These are phyloP conservation scores for Leccinum variicolor DNA, from an alignment of 768 basidiomycete genomes.

Conservation along the genomic window DNA sequence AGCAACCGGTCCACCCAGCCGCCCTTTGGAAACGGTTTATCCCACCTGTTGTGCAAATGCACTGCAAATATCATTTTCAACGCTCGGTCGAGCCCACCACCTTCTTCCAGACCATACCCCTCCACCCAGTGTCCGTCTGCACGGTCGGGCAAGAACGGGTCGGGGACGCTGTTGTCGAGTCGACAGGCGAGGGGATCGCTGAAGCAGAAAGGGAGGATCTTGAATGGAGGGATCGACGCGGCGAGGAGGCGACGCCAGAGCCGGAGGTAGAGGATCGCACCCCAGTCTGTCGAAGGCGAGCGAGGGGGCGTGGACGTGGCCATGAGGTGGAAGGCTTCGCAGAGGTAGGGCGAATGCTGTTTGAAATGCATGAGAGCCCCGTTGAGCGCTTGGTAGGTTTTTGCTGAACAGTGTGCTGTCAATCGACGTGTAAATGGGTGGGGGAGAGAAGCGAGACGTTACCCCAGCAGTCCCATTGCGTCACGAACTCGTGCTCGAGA, in stretches of 20 bases:
- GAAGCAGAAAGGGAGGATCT: constrained; percentile 93
- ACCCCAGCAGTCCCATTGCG: constrained; percentile 99
- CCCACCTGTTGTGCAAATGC: constrained; percentile 96
- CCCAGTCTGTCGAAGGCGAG: constrained; percentile 88
- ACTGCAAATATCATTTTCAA: constrained; percentile 79
- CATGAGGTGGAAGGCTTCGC: constrained; percentile 95
- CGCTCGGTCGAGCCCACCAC: constrained; percentile 57
- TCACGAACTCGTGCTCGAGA: constrained; percentile 92
- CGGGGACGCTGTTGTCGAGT: constrained; percentile 86
- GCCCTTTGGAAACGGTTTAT: constrained; percentile 70
- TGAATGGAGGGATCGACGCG: constrained; percentile 76
- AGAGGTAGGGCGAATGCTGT: constrained; percentile 89
- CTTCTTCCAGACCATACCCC: constrained; percentile 49
- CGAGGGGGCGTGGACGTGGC: constrained; percentile 68
- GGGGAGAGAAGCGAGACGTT: constrained; percentile 2
- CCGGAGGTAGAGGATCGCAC: constrained; percentile 84
- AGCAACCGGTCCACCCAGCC: constrained; percentile 89
- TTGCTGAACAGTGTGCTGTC: constrained; percentile 43
- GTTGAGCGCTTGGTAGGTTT: constrained; percentile 76
- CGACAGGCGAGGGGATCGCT: constrained; percentile 88
- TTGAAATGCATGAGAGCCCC: constrained; percentile 95
- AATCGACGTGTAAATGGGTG: not conserved
- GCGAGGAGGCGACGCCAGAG: constrained; percentile 84
- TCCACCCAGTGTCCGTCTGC: constrained; percentile 59
- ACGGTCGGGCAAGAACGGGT: constrained; percentile 71